phyloP scores from a whole-genome alignment of 768 basidiomycete species.

The Cyclocybe cylindracea region DNA sequence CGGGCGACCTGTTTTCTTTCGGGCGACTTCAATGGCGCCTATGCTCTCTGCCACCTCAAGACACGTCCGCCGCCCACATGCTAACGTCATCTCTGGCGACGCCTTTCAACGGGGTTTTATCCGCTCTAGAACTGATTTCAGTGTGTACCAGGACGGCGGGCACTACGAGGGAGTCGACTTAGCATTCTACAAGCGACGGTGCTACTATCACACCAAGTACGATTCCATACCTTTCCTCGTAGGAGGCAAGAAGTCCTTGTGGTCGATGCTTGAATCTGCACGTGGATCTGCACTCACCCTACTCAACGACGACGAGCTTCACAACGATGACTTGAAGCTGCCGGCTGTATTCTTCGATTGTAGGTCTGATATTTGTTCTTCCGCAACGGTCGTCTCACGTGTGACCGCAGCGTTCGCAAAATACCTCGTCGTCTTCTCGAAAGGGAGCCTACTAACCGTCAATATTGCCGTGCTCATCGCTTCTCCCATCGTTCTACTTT shows the following conservation, averaged over 20 bases:
- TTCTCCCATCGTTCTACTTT: constrained; percentile 52
- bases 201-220: constrained; percentile 69
- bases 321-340: constrained; percentile 18
- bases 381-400: background rate
- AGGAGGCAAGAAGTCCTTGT: constrained; percentile 50
- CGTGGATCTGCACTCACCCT: constrained; percentile 50
- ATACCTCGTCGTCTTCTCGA: constrained; percentile 50
- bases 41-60: constrained; percentile 46
- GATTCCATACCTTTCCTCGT: constrained; percentile 60
- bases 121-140: constrained; percentile 67
- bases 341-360: constrained; percentile 66
- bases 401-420: constrained; percentile 52
- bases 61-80: constrained; percentile 61
- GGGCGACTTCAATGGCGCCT: constrained; percentile 55
- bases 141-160: constrained; percentile 45
- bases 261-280: constrained; percentile 71
- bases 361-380: constrained; percentile 30
- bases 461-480: constrained; percentile 56
- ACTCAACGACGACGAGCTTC: constrained; percentile 42
- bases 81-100: constrained; percentile 62
- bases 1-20: constrained; percentile 72
- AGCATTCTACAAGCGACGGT: constrained; percentile 69
- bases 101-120: constrained; percentile 60
- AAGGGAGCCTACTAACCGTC: constrained; percentile 44
- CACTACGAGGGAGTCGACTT: constrained; percentile 69